A percentile compares a stretch with the other conserved stretches of the same genome.
Evolutionary conservation across 139 green algal species (phyloP).

Genomic region (Coelastrella sp.): DNA sequence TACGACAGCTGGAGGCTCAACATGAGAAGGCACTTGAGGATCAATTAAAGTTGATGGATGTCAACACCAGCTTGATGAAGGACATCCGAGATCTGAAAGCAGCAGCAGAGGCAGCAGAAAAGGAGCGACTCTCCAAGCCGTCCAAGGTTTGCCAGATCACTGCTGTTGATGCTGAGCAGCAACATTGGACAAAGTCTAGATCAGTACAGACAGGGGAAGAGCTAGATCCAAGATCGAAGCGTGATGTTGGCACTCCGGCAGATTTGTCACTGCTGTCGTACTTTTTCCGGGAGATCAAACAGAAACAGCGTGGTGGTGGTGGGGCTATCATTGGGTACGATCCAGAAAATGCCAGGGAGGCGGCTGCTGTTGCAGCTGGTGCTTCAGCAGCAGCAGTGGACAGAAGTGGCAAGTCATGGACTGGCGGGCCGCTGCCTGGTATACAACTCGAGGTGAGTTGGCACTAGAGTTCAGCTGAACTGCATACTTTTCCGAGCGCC

Average conservation of each 20-base stretch:
- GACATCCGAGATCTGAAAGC: conserved; percentile 14
- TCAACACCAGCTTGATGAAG: background rate
- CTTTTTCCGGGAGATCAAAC: conserved; percentile 40
- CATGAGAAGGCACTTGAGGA: background rate
- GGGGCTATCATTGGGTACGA: background rate
- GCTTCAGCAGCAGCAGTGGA: background rate
- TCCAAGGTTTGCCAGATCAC: background rate
- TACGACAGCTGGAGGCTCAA: background rate
- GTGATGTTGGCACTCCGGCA: conserved; percentile 9
- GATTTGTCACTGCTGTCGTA: conserved; percentile 20
- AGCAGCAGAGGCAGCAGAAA: conserved; percentile 18
- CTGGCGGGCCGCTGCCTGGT: background rate
- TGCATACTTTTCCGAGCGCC: background rate
- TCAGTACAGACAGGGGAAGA: conserved; percentile 36
- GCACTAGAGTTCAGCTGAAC: background rate
- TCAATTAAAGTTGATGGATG: background rate
- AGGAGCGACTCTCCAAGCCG: background rate
- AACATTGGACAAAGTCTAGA: background rate
- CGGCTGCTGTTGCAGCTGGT: background rate
- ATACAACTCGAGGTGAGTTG: background rate
- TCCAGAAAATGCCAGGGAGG: background rate
- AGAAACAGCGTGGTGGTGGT: background rate
- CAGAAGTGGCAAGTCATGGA: background rate
- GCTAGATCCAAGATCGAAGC: background rate
- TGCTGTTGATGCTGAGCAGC: background rate